Base-by-base conservation (phyloP, 345 rosid species). In the Hevea brasiliensis region DNA sequence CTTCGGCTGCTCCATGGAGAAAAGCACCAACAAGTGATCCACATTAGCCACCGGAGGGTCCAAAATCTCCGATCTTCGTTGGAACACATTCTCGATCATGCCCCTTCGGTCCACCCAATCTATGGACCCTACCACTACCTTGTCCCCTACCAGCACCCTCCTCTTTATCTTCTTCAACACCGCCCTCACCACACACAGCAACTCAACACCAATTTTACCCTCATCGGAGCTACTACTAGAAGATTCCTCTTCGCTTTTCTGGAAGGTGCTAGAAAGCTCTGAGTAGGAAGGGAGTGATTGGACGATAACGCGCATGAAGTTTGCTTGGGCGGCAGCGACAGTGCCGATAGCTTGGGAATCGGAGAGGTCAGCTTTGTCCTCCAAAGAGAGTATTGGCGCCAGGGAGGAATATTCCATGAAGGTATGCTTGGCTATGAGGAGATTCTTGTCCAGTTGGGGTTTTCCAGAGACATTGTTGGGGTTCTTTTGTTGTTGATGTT, bases 1-100 rank as follows among this genome's bases (percentile, higher is more conserved):
- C 74, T 78, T 86, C 3, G 97, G 97, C 74, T 90, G 95, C 69
- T 90, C 95, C 70, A 94, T 40, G 0, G 98, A 90, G 85, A 93
- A 93, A 20, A 93, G 86, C 74, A 93, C 89, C 48, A 91, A 78
- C 66, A 93, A 72, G 32, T 87, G 94, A 80, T 89, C 95, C 53
- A 93, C 97, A 79, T 91, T 93, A 27, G 97, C 97, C n/a, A 93
- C 92, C 0, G 98, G 97, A 60, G 97, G 98, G 74, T 93, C 97
- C 35, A 83, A 65, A 65, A 89, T 80, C 88, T 78, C 90, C 4
- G 97, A 78, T 0, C 72, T 72, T 42, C 98, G 85, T 9, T 85
- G 88, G 65, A 88, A 90, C 81, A 89, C 92, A 67, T 93, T 89
- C 88, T 93, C 97, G n/a, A 90, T 93, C 90, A 88, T 79, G 50